Evolutionary conservation across 352 stramenopile species (phyloP), one percentile per base, ranked within the genome.

Genomic region (Globisporangium carolinianum): DNA sequence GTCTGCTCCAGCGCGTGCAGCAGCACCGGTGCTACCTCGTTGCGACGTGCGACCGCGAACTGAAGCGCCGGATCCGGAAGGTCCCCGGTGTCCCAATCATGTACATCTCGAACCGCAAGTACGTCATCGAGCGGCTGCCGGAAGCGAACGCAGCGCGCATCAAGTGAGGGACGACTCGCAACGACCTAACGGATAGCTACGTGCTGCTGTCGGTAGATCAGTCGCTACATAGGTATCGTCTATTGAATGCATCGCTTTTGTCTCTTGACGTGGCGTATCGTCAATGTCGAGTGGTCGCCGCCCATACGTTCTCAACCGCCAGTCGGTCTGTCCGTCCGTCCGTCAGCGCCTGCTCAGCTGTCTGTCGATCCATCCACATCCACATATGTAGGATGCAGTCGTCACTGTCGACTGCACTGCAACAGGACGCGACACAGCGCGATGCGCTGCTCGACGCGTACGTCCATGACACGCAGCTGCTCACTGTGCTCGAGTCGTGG

Each of bases 61-160:
- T 99, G 57, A 98, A 98, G 77, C 93, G 96, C 47, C 87, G 97
- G 48, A 98, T 99, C 66, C 91, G 97, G 58, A 99, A 99, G 76
- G 98, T 99, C 62, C 97, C 97, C 8, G 97, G 97, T 63, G 97
- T 99, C 45, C 97, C 97, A 18, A 99, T 98, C 79, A 99, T 99
- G 97, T 99, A 99, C 83, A 99, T 99, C 63, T 97, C 91, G 61
- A 97, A 97, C 68, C 96, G 97, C 71, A 98, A 98, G 67, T 99
- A 98, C 79, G 98, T 97, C 51, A 98, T 99, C 39, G 97, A 99
- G 74, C 82, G 97, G 45, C 98, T 99, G 87, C 97, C 97, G 10
- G 97, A 99, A 79, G 97, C 97, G 35, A 95, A 95, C 59, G 85
- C 85, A 14, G 83, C 83, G 66, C 91, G 92, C 63, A 78, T 95